Evolutionary conservation across 441 rosid species (phyloP).

Genomic region (Codiaeum variegatum): DNA sequence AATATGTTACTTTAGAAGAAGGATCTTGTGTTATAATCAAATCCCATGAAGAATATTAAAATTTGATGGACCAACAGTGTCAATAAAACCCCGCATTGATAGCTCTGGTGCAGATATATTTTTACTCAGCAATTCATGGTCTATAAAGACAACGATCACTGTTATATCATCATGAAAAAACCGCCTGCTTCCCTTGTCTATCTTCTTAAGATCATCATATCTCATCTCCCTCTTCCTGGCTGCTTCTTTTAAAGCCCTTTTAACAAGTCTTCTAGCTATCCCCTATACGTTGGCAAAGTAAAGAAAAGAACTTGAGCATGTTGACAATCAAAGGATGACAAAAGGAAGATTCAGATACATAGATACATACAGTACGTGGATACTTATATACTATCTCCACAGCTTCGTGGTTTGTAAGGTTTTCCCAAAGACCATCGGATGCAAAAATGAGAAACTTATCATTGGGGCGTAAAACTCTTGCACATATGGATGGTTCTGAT

Average conservation of each 20-base stretch:
- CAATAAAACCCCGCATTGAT: conserved; percentile 62
- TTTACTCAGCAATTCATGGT: conserved; percentile 44
- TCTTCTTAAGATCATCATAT: conserved; percentile 65
- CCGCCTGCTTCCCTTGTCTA: conserved; percentile 60
- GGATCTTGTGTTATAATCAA: conserved; percentile 30
- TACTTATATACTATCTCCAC: conserved; percentile 61
- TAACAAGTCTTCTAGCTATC: conserved; percentile 67
- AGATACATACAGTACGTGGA: conserved; percentile 62
- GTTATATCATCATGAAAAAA: conserved; percentile 82
- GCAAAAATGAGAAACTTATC: conserved; percentile 87
- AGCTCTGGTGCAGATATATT: conserved; percentile 48
- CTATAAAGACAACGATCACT: conserved; percentile 74
- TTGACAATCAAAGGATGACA: background rate
- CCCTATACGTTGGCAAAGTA: conserved; percentile 41
- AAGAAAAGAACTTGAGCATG: conserved; percentile 6
- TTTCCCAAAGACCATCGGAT: conserved; percentile 95
- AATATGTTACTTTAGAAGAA: conserved; percentile 16
- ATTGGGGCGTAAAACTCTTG: conserved; percentile 51
- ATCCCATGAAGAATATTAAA: conserved; percentile 46
- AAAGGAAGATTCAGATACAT: background rate
- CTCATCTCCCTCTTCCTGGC: conserved; percentile 65
- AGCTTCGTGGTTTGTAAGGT: conserved; percentile 76
- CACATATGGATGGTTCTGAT: conserved; percentile 60
- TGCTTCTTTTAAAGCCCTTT: conserved; percentile 63
- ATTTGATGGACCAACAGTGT: conserved; percentile 63